phyloP scores from a whole-genome alignment of 2,329 filamentous ascomycete species.

The Aspergillus pseudoviridinutans region DNA sequence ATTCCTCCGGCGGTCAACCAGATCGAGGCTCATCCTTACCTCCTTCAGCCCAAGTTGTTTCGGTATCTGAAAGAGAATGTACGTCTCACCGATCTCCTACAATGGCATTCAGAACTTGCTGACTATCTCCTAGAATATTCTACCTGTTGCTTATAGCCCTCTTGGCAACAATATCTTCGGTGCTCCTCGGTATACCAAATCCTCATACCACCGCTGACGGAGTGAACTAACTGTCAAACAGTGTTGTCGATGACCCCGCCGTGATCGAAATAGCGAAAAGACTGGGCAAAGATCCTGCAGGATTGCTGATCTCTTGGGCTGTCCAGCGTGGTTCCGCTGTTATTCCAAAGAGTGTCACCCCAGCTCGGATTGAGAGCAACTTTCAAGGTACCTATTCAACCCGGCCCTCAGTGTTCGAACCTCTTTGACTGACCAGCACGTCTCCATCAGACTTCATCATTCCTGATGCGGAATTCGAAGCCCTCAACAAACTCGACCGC shows the following conservation, averaged over 20 bases:
- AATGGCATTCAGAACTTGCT: not conserved
- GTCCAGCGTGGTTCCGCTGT: constrained; percentile 53
- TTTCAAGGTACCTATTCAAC: constrained; percentile 34
- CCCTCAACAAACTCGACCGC: constrained; percentile 32
- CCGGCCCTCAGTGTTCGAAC: not conserved
- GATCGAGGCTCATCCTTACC: constrained; percentile 63
- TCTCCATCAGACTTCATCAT: constrained; percentile 26
- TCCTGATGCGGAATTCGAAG: constrained; percentile 32
- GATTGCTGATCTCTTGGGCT: constrained; percentile 53
- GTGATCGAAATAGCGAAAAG: constrained; percentile 61
- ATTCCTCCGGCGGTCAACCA: constrained; percentile 61
- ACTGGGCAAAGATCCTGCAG: constrained; percentile 54
- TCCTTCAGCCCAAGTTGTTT: constrained; percentile 55
- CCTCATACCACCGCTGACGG: not conserved
- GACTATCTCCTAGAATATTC: constrained; percentile 31
- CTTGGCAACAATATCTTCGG: constrained; percentile 48
- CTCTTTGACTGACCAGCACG: not conserved
- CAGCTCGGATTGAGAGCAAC: constrained; percentile 49
- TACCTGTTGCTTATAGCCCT: constrained; percentile 59
- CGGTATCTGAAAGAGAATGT: constrained; percentile 51
- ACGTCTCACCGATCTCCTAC: constrained; percentile 16
- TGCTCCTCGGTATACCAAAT: constrained; percentile 22
- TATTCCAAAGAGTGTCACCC: constrained; percentile 60
- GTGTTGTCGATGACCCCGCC: constrained; percentile 59
- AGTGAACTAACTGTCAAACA: constrained; percentile 15